Percentiles rank a stretch among this genome's conserved stretches.
Evolutionary conservation across 306 rosid species (phyloP).

Genomic region (Fragaria ananassa): DNA sequence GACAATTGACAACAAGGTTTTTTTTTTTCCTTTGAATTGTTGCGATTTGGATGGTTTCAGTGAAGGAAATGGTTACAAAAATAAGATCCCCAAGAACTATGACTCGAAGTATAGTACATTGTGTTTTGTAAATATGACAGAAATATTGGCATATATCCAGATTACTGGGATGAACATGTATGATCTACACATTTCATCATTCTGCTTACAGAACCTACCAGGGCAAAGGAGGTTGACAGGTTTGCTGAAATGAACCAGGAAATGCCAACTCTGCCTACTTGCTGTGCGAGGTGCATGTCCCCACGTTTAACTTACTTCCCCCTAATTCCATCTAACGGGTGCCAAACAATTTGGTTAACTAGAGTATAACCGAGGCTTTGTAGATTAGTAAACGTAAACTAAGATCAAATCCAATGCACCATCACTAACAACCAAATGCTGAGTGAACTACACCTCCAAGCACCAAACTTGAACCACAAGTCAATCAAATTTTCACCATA

Average conservation of each 20-base stretch:
- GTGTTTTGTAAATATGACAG: not conserved
- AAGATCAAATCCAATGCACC: too few relatives aligned
- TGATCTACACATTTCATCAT: not conserved
- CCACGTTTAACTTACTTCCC: not conserved
- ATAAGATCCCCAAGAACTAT: not conserved
- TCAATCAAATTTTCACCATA: not conserved
- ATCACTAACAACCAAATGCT: not conserved
- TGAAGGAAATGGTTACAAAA: not conserved
- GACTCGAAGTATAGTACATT: not conserved
- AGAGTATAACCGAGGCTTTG: not conserved
- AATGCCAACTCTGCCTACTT: too few relatives aligned
- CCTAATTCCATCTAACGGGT: not conserved
- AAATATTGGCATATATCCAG: not conserved
- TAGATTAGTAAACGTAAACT: too few relatives aligned
- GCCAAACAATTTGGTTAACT: not conserved
- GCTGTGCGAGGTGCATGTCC: not conserved
- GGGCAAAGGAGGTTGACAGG: not conserved
- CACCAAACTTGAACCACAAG: not conserved
- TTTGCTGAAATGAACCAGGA: not conserved
- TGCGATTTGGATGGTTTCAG: not conserved
- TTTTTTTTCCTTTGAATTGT: not conserved
- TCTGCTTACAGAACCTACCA: not conserved
- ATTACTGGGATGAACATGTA: not conserved
- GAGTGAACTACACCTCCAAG: not conserved
- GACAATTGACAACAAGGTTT: too few relatives aligned